Base-by-base conservation (phyloP, 208 protist genomes). In the Leptomonas pyrrhocoris region DNA sequence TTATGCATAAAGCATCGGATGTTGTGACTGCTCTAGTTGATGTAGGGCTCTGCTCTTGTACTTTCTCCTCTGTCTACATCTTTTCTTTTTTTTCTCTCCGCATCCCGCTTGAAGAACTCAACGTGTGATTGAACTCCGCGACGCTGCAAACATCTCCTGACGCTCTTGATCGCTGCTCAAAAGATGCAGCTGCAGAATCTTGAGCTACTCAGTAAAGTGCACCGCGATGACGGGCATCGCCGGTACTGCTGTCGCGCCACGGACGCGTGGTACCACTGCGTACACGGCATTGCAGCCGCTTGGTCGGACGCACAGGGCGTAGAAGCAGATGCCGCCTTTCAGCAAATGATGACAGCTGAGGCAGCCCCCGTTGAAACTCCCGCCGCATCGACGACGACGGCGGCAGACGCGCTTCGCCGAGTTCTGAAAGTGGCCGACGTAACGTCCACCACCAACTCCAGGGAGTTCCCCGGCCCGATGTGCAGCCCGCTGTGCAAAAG, bases 401-500 rank as follows among this genome's bases (percentile, higher is more conserved):
- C 62, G 6, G 57, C 57, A 4, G 64, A 73, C 13, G 58, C 57
- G 15, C 50, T 80, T 12, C 55, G 71, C 45, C 30, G n/a, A 18
- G 59, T 71, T 2, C 18, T 69, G 19, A 65, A 51, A 12, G 9
- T 58, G 3, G 54, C 54, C 36, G 31, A 73, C 28, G 67, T 63
- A 2, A 74, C 77, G 38, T 64, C 82, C 11, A 49, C 15, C 36
- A 38, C 70, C 0, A 69, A 76, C 15, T 19, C 45, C 1, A 43
- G 50, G 2, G 80, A 80, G 45, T 94, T 94, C 56, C 86, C 86
- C 7, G 89, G 89, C 0, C 85, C 89, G 25, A 79, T 92, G 56
- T 94, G 89, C 73, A 86, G 80, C 9, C 89, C 89, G 21, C 57
- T 94, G 36, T 73, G 83, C n/a, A 86, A 84, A 46, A 68, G 72